Percentiles rank a stretch among this genome's conserved stretches.
Evolutionary conservation across 1,284 basidiomycete genomes (phyloP).

Genomic region (Ustilago curta): DNA sequence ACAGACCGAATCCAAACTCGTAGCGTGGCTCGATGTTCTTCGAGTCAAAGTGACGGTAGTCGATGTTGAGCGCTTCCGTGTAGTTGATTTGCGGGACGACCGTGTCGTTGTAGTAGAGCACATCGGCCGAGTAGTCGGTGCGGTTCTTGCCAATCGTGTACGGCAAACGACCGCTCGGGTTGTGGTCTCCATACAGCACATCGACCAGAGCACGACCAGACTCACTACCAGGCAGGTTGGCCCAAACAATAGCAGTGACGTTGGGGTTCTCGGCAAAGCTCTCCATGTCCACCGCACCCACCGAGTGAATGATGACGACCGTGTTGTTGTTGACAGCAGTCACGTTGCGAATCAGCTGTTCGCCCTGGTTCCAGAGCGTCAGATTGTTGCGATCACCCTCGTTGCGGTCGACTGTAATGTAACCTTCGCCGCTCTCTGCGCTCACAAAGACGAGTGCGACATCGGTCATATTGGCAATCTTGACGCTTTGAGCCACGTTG

Average conservation of each 20-base stretch:
- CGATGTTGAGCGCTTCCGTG: slow-evolving; percentile 58
- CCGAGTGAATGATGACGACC: slow-evolving; percentile 60
- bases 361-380: slow-evolving; percentile 82
- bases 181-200: slow-evolving; percentile 60
- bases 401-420: slow-evolving; percentile 70
- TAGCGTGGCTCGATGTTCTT: slow-evolving; percentile 56
- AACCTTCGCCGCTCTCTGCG: slow-evolving; percentile 58
- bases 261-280: slow-evolving; percentile 59
- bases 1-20: slow-evolving; percentile 60
- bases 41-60: slow-evolving; percentile 58
- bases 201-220: slow-evolving; percentile 55
- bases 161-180: slow-evolving; percentile 61
- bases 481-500: slow-evolving; percentile 49
- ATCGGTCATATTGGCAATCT: slow-evolving; percentile 64
- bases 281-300: slow-evolving; percentile 57
- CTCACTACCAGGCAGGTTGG: slow-evolving; percentile 58
- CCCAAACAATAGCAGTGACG: slow-evolving; percentile 60
- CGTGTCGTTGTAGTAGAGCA: slow-evolving; percentile 48
- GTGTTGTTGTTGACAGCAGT: slow-evolving; percentile 59
- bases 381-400: slow-evolving; percentile 81
- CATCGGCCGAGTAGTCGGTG: slow-evolving; percentile 54
- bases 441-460: slow-evolving; percentile 76
- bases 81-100: slow-evolving; percentile 57
- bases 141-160: slow-evolving; percentile 61
- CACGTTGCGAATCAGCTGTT: slow-evolving; percentile 69